Percentiles rank a stretch among this genome's conserved stretches.
phyloP scores from a whole-genome alignment of 2,329 filamentous ascomycete genomes.

The Huntiella savannae region DNA sequence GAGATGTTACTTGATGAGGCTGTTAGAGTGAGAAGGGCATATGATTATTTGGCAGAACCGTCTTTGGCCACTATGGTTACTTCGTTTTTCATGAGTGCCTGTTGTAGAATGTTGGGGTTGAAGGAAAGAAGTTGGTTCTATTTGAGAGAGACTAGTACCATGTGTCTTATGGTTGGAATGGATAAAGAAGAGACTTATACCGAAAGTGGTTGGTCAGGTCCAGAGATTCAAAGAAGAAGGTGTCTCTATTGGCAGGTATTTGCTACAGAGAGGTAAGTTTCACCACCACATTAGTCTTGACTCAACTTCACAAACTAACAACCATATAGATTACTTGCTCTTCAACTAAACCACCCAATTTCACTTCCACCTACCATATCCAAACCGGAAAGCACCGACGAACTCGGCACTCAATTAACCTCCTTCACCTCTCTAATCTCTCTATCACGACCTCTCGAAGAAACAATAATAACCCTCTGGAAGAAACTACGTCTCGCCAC shows the following conservation, averaged over 20 bases:
- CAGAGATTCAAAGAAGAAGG: slow-evolving; percentile 43
- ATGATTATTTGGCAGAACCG: slow-evolving; percentile 38
- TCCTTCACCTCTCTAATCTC: slow-evolving; percentile 31
- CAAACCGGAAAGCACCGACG: slow-evolving; percentile 9
- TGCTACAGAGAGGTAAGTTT: slow-evolving; percentile 45
- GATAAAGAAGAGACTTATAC: slow-evolving; percentile 42
- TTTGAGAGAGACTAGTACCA: slow-evolving; percentile 55
- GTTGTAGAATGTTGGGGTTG: slow-evolving; percentile 25
- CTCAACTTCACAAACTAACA: background rate
- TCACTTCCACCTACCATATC: slow-evolving; percentile 51
- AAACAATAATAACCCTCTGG: slow-evolving; percentile 30
- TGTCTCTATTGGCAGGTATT: slow-evolving; percentile 58
- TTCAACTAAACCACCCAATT: slow-evolving; percentile 50
- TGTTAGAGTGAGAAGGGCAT: slow-evolving; percentile 42
- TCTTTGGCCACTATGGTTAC: slow-evolving; percentile 43
- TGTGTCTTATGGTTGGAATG: slow-evolving; percentile 42
- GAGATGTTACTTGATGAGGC: slow-evolving; percentile 50
- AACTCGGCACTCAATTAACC: slow-evolving; percentile 8
- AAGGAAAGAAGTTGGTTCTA: slow-evolving; percentile 58
- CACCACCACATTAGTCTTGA: background rate
- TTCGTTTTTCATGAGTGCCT: slow-evolving; percentile 61
- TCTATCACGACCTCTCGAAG: slow-evolving; percentile 40
- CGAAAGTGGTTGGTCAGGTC: slow-evolving; percentile 29
- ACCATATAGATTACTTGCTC: slow-evolving; percentile 39
- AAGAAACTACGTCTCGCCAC: slow-evolving; percentile 40